These are phyloP conservation scores for Kodamaea neixiangensis DNA, from an alignment of 805 yeast species.

Conservation along the genomic window DNA sequence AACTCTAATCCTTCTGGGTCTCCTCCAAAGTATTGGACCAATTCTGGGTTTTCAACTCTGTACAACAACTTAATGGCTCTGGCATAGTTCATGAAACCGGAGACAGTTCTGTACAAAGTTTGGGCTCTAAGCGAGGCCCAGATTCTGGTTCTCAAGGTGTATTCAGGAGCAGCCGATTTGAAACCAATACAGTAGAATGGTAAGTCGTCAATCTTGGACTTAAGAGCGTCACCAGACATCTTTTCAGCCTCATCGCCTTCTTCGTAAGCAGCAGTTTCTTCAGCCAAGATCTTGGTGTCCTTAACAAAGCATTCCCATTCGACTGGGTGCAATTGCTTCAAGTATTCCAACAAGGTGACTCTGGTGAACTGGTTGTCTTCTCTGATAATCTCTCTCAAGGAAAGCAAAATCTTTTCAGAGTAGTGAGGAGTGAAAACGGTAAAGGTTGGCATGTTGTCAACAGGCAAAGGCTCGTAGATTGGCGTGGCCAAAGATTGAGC, in stretches of 20 bases:
- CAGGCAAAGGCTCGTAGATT: conserved; percentile 98
- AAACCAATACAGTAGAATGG: conserved; percentile 97
- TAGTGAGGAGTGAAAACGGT: conserved; percentile 97
- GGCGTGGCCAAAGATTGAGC: conserved; percentile 99
- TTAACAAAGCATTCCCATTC: conserved; percentile 98
- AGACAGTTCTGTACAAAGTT: conserved; percentile 93
- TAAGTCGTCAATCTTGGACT: conserved; percentile 83
- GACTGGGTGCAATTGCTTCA: conserved; percentile 92
- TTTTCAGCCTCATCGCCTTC: conserved; percentile 44
- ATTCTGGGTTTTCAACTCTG: conserved; percentile 93
- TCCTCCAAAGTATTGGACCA: conserved; percentile 98
- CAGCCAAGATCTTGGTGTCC: conserved; percentile 93
- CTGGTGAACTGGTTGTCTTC: conserved; percentile 97
- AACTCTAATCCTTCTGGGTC: conserved; percentile 95
- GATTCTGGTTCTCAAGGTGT: conserved; percentile 91
- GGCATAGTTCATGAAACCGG: conserved; percentile 98
- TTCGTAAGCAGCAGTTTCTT: conserved; percentile 84
- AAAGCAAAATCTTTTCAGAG: conserved; percentile 87
- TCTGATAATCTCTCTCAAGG: conserved; percentile 93
- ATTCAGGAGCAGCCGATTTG: conserved; percentile 97
- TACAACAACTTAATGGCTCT: conserved; percentile 92
- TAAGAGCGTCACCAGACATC: conserved; percentile 60
- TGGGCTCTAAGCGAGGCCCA: conserved; percentile 99
- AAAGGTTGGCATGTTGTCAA: conserved; percentile 99
- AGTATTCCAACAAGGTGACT: conserved; percentile 88